Base-by-base conservation (phyloP, 2,329 filamentous ascomycete genomes). In the Pseudogymnoascus sp. region DNA sequence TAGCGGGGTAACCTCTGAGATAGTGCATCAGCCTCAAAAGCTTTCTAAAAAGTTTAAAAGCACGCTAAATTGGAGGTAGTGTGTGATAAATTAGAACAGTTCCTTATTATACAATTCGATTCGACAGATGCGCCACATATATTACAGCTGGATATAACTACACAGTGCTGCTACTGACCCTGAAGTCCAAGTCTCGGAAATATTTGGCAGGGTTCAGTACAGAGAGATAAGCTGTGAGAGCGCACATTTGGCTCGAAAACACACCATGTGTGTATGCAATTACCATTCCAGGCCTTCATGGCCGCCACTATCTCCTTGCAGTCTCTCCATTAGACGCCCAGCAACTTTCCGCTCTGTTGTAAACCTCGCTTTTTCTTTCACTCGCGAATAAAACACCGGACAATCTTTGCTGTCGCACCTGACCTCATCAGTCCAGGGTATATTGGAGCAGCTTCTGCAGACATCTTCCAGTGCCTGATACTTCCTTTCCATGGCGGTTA, bases 391-490 rank as follows among this genome's bases (percentile, higher is more conserved):
- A 69, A 96, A 97, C 0, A 96, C 91, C 0, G 93, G 89, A 72
- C 95, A 99, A 75, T 96, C 93, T 73, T 90, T 86, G 74, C 90
- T 96, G 72, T 96, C 91, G 72, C 95, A 99, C 42, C 76, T 81
- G n/a, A 97, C 87, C 35, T 89, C 85, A 38, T 97, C 93, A 1
- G 85, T 78, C 67, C 86, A 88, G 3, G 88, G 80, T 16, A 93
- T 72, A 0, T 86, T 87, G 40, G 91, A 86, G 74, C 95, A 99
- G 69, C 84, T 89, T 65, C 88, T 85, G 75, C 95, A 99, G 7
- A 96, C 78, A 60, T 80, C 81, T 40, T 88, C 79, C 6, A 96
- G 76, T 65, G 91, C 84, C 50, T 78, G 73, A 10, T 84, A 82
- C 65, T 82, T 84, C 69, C 78, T 81, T 74, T 96, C 89, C 60